Evolutionary conservation across 352 stramenopile genomes (phyloP), one percentile per base, ranked within the genome.

Genomic region (Phytophthora parvispora): DNA sequence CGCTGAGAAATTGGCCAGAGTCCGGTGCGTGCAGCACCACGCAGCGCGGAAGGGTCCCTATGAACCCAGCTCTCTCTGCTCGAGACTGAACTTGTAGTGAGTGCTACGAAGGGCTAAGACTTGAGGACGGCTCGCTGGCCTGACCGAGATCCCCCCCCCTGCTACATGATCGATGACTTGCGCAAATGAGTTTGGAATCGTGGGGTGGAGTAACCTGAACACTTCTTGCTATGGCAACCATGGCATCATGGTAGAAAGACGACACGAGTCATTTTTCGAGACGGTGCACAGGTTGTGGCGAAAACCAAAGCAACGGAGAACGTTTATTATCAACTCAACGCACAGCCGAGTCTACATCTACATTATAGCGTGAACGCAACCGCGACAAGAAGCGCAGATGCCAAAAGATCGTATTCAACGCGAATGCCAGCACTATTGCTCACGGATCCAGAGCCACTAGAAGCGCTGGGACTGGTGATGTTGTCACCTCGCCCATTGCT

Each of bases 381-480:
- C 0, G 52, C 32, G 60, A 57, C 59, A 16, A 73, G 10, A 20
- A 68, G 16, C 28, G 22, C 60, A n/a, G 53, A 65, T 20, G 31
- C 28, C 9, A 64, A 61, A 25, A 69, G 13, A 15, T 29, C 24
- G 8, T 20, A n/a, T 6, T 57, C 45, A 25, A 61, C 45, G 9
- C 53, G 32, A 6, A 7, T 25, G 18, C 53, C 34, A 47, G 52
- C 66, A 8, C 52, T 69, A 42, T 20, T 69, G 42, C 49, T 67
- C 12, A 59, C 28, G 6, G 60, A 69, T n/a, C 43, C 53, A 55
- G 58, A 63, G 25, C 15, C 54, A 18, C 22, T 63, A 4, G 65
- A 61, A 15, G 59, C 68, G 47, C 60, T 32, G 25, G 60, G 45
- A 15, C 50, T 20, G 52, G 57, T 7, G 29, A 62, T 38, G 16